Percentiles rank a stretch among this genome's conserved stretches.
Conservation (phyloP, 495 filamentous ascomycete genomes). For the Geoglossum glabrum region DNA sequence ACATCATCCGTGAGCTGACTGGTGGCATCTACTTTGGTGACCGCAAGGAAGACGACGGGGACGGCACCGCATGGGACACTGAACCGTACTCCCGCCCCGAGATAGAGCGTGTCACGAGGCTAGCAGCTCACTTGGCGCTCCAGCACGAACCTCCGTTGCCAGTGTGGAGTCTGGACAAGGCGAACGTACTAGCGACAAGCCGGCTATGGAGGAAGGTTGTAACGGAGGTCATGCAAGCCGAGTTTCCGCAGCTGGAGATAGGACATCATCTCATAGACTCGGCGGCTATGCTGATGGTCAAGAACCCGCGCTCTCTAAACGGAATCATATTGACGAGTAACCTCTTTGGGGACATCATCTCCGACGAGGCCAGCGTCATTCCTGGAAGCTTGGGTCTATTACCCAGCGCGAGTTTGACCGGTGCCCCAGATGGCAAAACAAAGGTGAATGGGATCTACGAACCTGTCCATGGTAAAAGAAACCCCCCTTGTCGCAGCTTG, state of each 20-base stretch:
- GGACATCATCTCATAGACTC: constrained; percentile 88
- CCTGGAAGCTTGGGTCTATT: constrained; percentile 78
- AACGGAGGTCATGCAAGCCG: constrained; percentile 56
- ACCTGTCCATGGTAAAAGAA: constrained; percentile 89
- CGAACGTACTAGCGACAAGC: constrained; percentile 83
- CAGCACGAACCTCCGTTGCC: constrained; percentile 59
- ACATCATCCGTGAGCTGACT: constrained; percentile 84
- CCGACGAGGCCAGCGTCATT: constrained; percentile 91
- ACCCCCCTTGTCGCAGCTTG: constrained; percentile 3
- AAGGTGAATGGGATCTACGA: constrained; percentile 82
- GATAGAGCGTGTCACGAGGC: constrained; percentile 72
- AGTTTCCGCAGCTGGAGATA: constrained; percentile 75
- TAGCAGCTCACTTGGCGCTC: constrained; percentile 67
- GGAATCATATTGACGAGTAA: constrained; percentile 89
- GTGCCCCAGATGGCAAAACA: constrained; percentile 61
- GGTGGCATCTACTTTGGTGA: constrained; percentile 96
- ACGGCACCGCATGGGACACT: constrained; percentile 64
- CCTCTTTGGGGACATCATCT: constrained; percentile 91
- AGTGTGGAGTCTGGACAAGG: constrained; percentile 88
- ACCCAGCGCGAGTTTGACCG: constrained; percentile 74
- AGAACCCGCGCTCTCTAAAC: constrained; percentile 78
- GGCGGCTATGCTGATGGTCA: constrained; percentile 93
- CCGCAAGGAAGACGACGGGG: constrained; percentile 66
- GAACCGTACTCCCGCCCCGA: constrained; percentile 76
- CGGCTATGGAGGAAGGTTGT: constrained; percentile 82